Evolutionary conservation across 306 rosid species (phyloP), one percentile per base, ranked within the genome.

Genomic region (Castanopsis chinensis): DNA sequence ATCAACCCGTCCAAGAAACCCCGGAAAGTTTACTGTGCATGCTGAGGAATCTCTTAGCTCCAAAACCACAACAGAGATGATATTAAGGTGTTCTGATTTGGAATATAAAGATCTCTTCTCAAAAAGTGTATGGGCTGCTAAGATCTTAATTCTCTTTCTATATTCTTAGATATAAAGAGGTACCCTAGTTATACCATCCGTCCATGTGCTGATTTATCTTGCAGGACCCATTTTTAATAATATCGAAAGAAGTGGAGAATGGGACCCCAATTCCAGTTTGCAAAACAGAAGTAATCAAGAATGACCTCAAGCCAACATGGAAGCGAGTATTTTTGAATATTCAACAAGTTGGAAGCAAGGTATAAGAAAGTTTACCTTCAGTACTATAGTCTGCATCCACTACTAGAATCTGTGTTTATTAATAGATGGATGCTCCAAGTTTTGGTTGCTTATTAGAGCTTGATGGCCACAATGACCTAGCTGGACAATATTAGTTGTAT

Each of bases 271-370:
- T 91, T 88, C 98, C 96, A 67, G 83, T 96, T 80, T 93, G 97
- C 92, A 96, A 93, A 87, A 93, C 99, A 56, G 98, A 96, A 86
- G 99, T 89, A 70, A 71, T 89, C 80, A 96, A 96, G 85, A 93
- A 91, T 84, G 98, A 96, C 72, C 96, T 86, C 75, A 88, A 82
- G 81, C 99, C 99, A 19, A 49, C 72, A 33, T 96, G 98, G 99
- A 96, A 91, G 84, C 87, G 94, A 69, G 81, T 96, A 28, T 93
- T 81, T 89, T 83, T 96, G 86, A 96, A 88, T 89, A 86, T 90
- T 81, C 98, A 93, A 83, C 98, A 96, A 89, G 91, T 88, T 80
- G 99, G 98, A 89, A 87, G 98, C 93, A 96, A 91, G 98, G 99
- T 96, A 85, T 69, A 85, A 75, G 30, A 13, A 41, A 27, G 52